These are phyloP conservation scores for Silene vulgaris DNA, from an alignment of 179 eudicot genomes.

Conservation along the genomic window DNA sequence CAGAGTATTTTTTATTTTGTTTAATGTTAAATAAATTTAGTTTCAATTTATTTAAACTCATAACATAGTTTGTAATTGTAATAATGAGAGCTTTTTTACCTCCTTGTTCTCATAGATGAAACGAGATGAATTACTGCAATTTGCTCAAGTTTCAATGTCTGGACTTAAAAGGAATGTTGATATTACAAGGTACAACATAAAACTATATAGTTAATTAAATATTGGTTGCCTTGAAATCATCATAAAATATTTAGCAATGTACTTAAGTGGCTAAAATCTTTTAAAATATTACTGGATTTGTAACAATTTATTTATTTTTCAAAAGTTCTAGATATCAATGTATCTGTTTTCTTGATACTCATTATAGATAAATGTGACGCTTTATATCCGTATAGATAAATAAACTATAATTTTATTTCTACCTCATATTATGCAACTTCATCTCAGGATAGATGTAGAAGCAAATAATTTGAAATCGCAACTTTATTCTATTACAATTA, in stretches of 20 bases:
- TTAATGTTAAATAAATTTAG: background rate
- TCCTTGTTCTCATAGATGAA: background rate
- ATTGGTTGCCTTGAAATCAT: background rate
- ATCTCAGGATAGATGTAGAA: background rate
- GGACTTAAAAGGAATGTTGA: conserved; percentile 22
- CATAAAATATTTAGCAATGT: too few species aligned
- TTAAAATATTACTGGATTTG: too few species aligned
- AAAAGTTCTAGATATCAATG: too few species aligned
- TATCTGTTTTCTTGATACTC: too few species aligned
- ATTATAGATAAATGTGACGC: too few species aligned
- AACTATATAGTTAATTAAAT: too few species aligned
- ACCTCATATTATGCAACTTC: background rate
- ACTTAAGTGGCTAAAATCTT: too few species aligned
- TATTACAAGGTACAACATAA: conserved; percentile 4
- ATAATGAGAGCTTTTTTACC: background rate
- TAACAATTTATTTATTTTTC: too few species aligned
- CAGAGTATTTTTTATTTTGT: too few species aligned
- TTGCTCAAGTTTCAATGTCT: conserved; percentile 17
- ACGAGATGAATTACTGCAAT: conserved; percentile 23
- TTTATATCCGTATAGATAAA: too few species aligned
- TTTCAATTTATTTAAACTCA: background rate
- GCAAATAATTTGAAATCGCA: background rate
- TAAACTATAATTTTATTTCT: too few species aligned
- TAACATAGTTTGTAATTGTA: too few species aligned
- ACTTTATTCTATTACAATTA: background rate